Percentiles rank a stretch among this genome's conserved stretches.
Conservation (phyloP, 208 protist genomes). For the Trypanosoma theileri region DNA sequence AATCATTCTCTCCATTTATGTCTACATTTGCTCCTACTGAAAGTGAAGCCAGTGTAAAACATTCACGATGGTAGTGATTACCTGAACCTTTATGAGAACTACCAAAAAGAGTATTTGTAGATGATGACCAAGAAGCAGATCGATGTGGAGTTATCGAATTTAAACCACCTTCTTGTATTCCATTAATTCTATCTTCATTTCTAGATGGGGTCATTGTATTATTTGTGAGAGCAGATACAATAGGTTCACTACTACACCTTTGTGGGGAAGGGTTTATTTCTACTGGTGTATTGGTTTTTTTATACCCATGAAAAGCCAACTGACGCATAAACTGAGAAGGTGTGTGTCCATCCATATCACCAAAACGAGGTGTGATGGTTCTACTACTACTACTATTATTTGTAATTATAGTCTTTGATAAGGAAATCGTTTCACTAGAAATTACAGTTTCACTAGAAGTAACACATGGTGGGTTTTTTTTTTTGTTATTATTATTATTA, state of each 20-base stretch:
- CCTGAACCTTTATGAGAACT: background rate
- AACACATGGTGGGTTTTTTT: too few species aligned
- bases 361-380: background rate
- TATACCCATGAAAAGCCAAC: conserved; percentile 23
- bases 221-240: too few species aligned
- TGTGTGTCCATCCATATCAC: conserved; percentile 6
- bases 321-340: conserved; percentile 30
- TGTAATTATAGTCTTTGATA: too few species aligned
- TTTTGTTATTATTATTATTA: conserved; percentile 5
- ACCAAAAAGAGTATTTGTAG: conserved; percentile 5
- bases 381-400: too few species aligned
- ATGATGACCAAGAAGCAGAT: conserved; percentile 3
- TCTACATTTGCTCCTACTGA: conserved; percentile 7
- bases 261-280: background rate
- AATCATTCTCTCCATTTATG: background rate
- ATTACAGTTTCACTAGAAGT: background rate
- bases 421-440: background rate
- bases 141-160: background rate
- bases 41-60: conserved; percentile 17
- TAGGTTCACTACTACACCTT: too few species aligned
- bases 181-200: background rate
- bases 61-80: conserved; percentile 17
- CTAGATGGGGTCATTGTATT: too few species aligned
- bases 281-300: background rate
- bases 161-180: background rate